Base-by-base conservation (phyloP, 192 early-diverging fungal genomes). In the Thoreauomyces humboldtii region DNA sequence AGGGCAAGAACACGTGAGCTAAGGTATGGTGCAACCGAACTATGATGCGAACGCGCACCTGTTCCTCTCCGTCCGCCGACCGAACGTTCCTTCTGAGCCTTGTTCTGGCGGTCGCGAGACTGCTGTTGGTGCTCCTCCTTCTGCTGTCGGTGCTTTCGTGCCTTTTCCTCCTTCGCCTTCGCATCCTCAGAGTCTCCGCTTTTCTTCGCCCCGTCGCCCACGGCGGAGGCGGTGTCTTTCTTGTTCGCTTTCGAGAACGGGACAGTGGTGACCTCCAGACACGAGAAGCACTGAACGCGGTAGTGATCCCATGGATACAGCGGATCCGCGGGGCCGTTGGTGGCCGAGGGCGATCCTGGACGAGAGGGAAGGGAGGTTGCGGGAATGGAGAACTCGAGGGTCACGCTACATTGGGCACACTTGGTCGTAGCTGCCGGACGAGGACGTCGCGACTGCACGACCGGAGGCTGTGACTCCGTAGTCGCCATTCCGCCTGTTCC, bases 211-310 rank as follows among this genome's bases (percentile, higher is more conserved):
- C 45, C 59, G 41, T 64, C 32, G 5, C 27, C 50, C 29, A 17
- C 50, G 3, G 19, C 25, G 17, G 50, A 27, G 7, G 50, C 17
- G 15, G 38, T 41, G 9, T 9, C 41, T 6, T 50, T 52, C 29
- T 27, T 52, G 24, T 19, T 57, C 4, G 43, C 64, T 46, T 57
- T 37, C 7, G 14, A 15, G 0, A 61, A 5, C 1, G 51, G 67
- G 14, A 69, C 32, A 12, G 15, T 64, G 9, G 22, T 34, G 19
- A 58, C 56, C 50, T 71, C 61, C 52, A 63, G 45, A 44, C 69
- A 71, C 19, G 69, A 71, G 29, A 71, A 71, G 43, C 69, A 71
- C 53, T 70, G 68, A 11, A 70, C 37, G 1, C 53, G 60, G 34
- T 63, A 63, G 25, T 62, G 59, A 36, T 69, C 67, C 25, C 33